phyloP scores from a whole-genome alignment of 1,139 yeast genomes.

The Zygoascus hellenicus region DNA sequence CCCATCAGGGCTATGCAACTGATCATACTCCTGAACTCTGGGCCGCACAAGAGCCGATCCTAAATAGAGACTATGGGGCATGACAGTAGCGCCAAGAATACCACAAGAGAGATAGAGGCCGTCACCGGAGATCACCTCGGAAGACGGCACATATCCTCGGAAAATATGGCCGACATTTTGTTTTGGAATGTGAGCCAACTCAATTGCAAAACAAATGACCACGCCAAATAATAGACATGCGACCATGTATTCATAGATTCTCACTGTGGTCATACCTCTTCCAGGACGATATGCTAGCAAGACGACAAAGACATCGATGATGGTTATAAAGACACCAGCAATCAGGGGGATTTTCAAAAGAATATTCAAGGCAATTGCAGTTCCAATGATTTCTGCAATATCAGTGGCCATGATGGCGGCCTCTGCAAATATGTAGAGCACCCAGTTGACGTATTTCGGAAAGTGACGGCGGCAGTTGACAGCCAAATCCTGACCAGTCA shows the following conservation, averaged over 20 bases:
- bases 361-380: constrained; percentile 77
- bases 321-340: constrained; percentile 71
- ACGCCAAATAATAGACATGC: constrained; percentile 64
- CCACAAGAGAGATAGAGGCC: constrained; percentile 74
- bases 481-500: constrained; percentile 73
- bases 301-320: constrained; percentile 66
- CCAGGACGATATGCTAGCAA: constrained; percentile 72
- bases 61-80: constrained; percentile 73
- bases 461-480: constrained; percentile 58
- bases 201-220: constrained; percentile 65
- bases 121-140: constrained; percentile 51
- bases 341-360: constrained; percentile 63
- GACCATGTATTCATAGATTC: constrained; percentile 61
- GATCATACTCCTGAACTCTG: constrained; percentile 56
- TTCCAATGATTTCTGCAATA: constrained; percentile 81
- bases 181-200: constrained; percentile 51
- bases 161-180: constrained; percentile 48
- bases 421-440: constrained; percentile 66
- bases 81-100: constrained; percentile 75
- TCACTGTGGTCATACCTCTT: constrained; percentile 56
- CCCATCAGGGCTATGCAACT: constrained; percentile 33
- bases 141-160: constrained; percentile 67
- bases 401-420: constrained; percentile 80
- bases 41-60: constrained; percentile 77
- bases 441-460: constrained; percentile 54